Base-by-base conservation (phyloP, 345 rosid species). In the Cardamine chenopodiifolia region DNA sequence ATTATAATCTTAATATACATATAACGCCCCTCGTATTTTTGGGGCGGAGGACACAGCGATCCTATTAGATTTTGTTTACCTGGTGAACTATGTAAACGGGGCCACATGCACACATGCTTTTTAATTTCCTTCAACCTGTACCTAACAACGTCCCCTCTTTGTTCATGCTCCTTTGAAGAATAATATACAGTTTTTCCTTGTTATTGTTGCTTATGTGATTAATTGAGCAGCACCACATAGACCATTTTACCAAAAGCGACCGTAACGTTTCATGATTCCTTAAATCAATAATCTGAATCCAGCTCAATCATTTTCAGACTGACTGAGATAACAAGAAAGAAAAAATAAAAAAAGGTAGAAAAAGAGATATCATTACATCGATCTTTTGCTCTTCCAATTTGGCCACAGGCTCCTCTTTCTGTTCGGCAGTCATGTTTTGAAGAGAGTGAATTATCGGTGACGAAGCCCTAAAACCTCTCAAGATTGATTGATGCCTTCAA, bases 311-410 rank as follows among this genome's bases (percentile, higher is more conserved):
- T n/a, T n/a, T n/a, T 26, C 22, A 71, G 35, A 66, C 56, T 15
- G n/a, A n/a, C 17, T 56, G 55, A 34, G 18, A 25, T 40, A 32
- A 35, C 18, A 62, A 59, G 18, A 45, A 23, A 9, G 8, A 6
- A 2, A 4, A 17, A 35, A 57, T 1, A 44, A 55, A 2, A 17
- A n/a, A 18, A 6, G 6, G 7, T 23, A 67, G 10, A 49, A 7
- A 14, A 59, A 48, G 54, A 50, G 44, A 49, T 52, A 52, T 18
- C 31, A 50, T 79, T 79, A 89, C 90, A 52, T 88, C 84, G 35
- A 88, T 84, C 78, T 86, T 90, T 45, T 88, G 89, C 53, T 83
- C 76, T 56, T 85, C 92, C 23, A 90, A 83, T 64, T 86, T 87
- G 8, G 88, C 84, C 0, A 89, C 89, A 44, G 85, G 89, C 77